phyloP scores from a whole-genome alignment of 2,329 filamentous ascomycete genomes.

The Talaromyces sp. region DNA sequence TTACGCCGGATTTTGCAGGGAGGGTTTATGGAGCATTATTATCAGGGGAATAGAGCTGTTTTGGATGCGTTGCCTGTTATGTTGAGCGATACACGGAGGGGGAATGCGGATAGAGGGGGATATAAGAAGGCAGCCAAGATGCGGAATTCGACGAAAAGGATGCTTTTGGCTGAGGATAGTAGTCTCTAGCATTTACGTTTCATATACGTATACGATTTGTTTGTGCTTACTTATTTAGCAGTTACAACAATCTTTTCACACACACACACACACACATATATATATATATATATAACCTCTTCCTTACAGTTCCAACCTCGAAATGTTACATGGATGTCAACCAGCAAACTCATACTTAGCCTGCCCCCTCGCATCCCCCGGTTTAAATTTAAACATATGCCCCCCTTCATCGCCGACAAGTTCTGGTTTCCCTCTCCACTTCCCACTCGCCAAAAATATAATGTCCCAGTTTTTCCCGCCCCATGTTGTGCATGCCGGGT shows the following conservation, averaged over 20 bases:
- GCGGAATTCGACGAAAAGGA: slow-evolving; percentile 9
- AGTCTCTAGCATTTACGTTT: neutral
- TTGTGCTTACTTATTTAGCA: neutral
- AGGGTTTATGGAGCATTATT: slow-evolving; percentile 59
- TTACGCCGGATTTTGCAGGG: slow-evolving; percentile 57
- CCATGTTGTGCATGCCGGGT: slow-evolving; percentile 35
- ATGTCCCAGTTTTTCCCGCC: slow-evolving; percentile 32
- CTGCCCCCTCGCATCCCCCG: slow-evolving; percentile 23
- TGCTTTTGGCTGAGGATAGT: slow-evolving; percentile 10
- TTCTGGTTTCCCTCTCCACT: slow-evolving; percentile 21
- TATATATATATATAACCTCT: neutral
- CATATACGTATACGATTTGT: neutral
- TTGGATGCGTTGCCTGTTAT: slow-evolving; percentile 54
- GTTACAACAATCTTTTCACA: neutral
- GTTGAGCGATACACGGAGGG: slow-evolving; percentile 26
- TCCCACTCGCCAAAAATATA: slow-evolving; percentile 29
- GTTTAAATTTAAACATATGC: slow-evolving; percentile 32
- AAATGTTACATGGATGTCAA: neutral
- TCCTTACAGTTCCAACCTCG: no score
- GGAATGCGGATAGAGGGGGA: slow-evolving; percentile 21
- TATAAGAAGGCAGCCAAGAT: slow-evolving; percentile 15
- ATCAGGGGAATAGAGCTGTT: slow-evolving; percentile 55
- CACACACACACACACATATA: no score
- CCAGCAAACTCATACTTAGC: slow-evolving; percentile 34
- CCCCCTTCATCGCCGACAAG: slow-evolving; percentile 31